These are phyloP conservation scores for Echites panduratus DNA, from an alignment of 257 asterid species.

Conservation along the genomic window DNA sequence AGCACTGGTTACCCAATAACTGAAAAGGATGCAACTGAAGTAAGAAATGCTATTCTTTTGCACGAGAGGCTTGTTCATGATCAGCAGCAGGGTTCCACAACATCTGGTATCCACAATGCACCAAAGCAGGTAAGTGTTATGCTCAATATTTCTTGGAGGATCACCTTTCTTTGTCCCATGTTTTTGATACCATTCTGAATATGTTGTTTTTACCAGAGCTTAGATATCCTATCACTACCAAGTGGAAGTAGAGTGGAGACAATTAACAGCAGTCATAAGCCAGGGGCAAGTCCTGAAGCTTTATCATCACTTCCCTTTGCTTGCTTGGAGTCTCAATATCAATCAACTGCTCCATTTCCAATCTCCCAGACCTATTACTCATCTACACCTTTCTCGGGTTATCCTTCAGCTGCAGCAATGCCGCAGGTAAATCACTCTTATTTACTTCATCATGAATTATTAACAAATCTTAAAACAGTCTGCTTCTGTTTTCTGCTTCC, in stretches of 20 bases:
- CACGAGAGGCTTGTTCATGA: constrained; percentile 52
- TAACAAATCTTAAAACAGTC: not conserved
- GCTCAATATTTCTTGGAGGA: not conserved
- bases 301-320: constrained; percentile 23
- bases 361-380: constrained; percentile 40
- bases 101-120: constrained; percentile 24
- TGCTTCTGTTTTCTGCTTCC: constrained; percentile 2
- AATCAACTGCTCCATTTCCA: constrained; percentile 26
- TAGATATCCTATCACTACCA: constrained; percentile 40
- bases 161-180: not conserved
- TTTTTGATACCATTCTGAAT: constrained; percentile 12
- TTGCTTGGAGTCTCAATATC: constrained; percentile 35
- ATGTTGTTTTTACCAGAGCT: constrained; percentile 30
- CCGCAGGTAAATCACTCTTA: constrained; percentile 44
- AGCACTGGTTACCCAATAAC: constrained; percentile 16
- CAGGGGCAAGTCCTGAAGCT: constrained; percentile 22
- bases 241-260: constrained; percentile 26
- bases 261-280: constrained; percentile 18
- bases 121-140: constrained; percentile 37
- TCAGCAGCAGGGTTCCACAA: constrained; percentile 39
- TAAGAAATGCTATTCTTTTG: constrained; percentile 41
- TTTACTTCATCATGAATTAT: not conserved
- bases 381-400: constrained; percentile 29
- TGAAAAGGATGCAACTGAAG: constrained; percentile 34
- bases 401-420: constrained; percentile 33